Percentiles rank a stretch among this genome's conserved stretches.
These are phyloP conservation scores for Fusarium sp. DNA, from an alignment of 2,329 filamentous ascomycete species.

Conservation along the genomic window DNA sequence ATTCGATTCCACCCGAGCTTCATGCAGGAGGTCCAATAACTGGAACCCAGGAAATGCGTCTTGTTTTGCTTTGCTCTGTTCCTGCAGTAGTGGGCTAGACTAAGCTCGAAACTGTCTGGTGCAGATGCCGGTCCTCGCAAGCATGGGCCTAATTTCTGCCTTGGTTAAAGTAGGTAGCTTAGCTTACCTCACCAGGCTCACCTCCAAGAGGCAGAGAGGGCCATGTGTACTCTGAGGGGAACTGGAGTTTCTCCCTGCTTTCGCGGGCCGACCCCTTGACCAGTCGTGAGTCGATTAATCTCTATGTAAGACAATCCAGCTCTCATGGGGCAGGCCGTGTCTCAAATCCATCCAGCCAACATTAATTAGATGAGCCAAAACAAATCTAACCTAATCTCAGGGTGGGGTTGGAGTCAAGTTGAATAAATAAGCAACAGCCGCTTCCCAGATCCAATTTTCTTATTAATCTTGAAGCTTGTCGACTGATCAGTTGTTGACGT, in stretches of 20 bases:
- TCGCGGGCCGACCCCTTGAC: neutral
- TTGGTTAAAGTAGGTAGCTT: neutral
- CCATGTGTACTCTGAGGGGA: neutral
- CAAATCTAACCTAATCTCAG: constrained; percentile 4
- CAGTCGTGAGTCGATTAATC: constrained; percentile 1
- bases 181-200: constrained; percentile 1
- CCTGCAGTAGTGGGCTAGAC: constrained; percentile 46
- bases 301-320: neutral
- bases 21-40: constrained; percentile 33
- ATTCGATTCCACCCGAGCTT: constrained; percentile 21
- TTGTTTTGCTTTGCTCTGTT: constrained; percentile 35
- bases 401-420: constrained; percentile 4
- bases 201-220: constrained; percentile 12
- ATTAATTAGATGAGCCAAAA: constrained; percentile 19
- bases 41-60: constrained; percentile 29
- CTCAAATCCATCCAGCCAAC: constrained; percentile 33
- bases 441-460: constrained; percentile 18
- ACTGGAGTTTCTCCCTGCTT: neutral
- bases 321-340: constrained; percentile 10
- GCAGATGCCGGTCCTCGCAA: constrained; percentile 10
- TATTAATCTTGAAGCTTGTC: constrained; percentile 1
- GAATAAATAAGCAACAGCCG: neutral
- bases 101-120: constrained; percentile 36
- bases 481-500: neutral
- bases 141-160: constrained; percentile 16